Conservation (phyloP, 2,329 filamentous ascomycete species). For the Hypoxylon sp. region DNA sequence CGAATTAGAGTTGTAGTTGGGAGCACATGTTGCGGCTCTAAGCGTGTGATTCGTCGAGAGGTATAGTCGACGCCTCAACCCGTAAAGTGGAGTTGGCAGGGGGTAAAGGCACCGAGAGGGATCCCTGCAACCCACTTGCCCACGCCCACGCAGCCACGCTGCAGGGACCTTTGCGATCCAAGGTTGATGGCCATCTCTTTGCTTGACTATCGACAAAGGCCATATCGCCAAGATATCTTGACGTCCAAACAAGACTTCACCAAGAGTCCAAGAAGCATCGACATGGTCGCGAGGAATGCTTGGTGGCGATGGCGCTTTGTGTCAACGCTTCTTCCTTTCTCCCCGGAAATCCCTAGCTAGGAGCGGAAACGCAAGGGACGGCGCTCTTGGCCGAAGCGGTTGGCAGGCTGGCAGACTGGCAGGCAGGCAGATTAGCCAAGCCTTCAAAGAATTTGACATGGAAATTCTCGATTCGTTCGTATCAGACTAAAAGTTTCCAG, state of each 20-base stretch:
- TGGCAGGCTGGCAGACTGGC: not conserved
- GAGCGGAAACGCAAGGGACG: slow-evolving; percentile 10
- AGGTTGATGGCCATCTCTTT: slow-evolving; percentile 1
- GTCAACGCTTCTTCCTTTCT: slow-evolving; percentile 3
- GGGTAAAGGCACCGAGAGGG: not conserved
- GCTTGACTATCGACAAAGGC: not conserved
- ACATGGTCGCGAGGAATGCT: slow-evolving; percentile 21
- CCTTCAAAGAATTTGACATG: slow-evolving; percentile 7
- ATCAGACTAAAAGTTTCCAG: slow-evolving; percentile 22
- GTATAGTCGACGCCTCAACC: slow-evolving; percentile 16
- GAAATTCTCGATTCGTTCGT: slow-evolving; percentile 14
- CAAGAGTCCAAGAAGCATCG: slow-evolving; percentile 28
- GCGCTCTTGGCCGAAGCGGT: slow-evolving; percentile 16
- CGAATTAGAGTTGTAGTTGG: slow-evolving; percentile 44
- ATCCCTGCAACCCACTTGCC: slow-evolving; percentile 6
- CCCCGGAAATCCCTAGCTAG: slow-evolving; percentile 5
- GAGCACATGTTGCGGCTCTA: slow-evolving; percentile 43
- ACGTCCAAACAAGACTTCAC: slow-evolving; percentile 35
- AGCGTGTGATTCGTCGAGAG: slow-evolving; percentile 31
- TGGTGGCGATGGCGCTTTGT: not conserved
- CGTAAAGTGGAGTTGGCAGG: slow-evolving; percentile 22
- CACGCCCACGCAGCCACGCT: not conserved
- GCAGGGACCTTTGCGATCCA: slow-evolving; percentile 15
- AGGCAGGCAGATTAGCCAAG: no score
- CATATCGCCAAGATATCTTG: slow-evolving; percentile 30